Evolutionary conservation across 2,329 filamentous ascomycete genomes (phyloP).

Genomic region (Pseudogymnoascus destructans): DNA sequence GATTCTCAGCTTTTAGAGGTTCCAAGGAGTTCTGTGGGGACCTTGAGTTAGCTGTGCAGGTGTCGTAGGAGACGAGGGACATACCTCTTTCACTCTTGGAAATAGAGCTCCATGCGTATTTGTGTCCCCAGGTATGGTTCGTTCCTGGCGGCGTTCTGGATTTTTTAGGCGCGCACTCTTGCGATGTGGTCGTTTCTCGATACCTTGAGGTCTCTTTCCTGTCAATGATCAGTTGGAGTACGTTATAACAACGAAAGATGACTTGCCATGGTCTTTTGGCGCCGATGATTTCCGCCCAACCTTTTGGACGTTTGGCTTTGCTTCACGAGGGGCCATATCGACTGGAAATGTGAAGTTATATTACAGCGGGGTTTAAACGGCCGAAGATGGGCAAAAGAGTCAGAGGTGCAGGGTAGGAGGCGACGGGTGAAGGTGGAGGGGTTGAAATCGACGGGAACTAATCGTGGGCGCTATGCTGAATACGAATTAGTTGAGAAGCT

Average conservation of each 20-base stretch:
- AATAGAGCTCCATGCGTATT: no score
- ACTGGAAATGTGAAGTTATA: constrained; percentile 16
- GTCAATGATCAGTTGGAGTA: constrained; percentile 18
- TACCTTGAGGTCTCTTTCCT: constrained; percentile 17
- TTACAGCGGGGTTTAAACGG: not conserved
- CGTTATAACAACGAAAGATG: constrained; percentile 11
- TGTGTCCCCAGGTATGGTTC: constrained; percentile 14
- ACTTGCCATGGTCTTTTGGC: constrained; percentile 17
- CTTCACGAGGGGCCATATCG: constrained; percentile 18
- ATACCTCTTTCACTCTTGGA: constrained; percentile 12
- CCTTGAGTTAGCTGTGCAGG: constrained; percentile 19
- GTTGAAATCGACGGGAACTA: no score
- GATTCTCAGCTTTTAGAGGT: constrained; percentile 14
- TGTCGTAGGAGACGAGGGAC: constrained; percentile 13
- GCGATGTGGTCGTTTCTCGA: no score
- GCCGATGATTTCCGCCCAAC: constrained; percentile 16
- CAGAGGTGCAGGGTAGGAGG: no score
- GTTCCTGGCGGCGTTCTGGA: constrained; percentile 10
- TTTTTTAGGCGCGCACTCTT: constrained; percentile 14
- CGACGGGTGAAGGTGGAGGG: no score
- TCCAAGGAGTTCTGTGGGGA: no score
- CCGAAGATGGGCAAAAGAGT: no score
- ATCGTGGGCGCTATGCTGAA: no score
- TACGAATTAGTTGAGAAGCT: no score
- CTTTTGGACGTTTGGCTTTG: constrained; percentile 18